These are phyloP conservation scores for Saturnispora sekii DNA, from an alignment of 805 yeast species.

Conservation along the genomic window DNA sequence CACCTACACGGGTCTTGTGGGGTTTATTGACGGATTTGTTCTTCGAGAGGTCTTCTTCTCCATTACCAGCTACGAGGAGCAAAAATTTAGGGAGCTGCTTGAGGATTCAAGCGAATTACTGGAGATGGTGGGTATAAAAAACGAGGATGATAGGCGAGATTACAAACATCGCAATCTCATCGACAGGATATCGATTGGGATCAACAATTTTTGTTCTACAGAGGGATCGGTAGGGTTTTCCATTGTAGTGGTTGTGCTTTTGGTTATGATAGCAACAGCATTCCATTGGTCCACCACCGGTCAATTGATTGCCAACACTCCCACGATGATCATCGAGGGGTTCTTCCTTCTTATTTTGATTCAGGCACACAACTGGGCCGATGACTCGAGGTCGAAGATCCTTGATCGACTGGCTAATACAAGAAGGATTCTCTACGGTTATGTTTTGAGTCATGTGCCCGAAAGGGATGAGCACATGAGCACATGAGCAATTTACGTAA, in stretches of 20 bases:
- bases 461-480: too few relatives aligned
- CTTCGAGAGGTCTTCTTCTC: slow-evolving; percentile 30
- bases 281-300: slow-evolving; percentile 32
- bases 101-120: slow-evolving; percentile 27
- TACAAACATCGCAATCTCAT: not conserved
- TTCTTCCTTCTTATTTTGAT: slow-evolving; percentile 31
- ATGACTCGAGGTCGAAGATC: slow-evolving; percentile 10
- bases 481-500: not conserved
- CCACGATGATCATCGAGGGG: slow-evolving; percentile 36
- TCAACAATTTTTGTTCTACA: slow-evolving; percentile 26
- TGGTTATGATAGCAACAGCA: slow-evolving; percentile 27
- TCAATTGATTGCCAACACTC: slow-evolving; percentile 32
- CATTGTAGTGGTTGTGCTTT: slow-evolving; percentile 21
- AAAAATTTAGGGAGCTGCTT: slow-evolving; percentile 21
- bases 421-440: slow-evolving; percentile 8
- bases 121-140: slow-evolving; percentile 17
- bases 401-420: slow-evolving; percentile 10
- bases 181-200: slow-evolving; percentile 14
- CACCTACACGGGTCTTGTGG: slow-evolving; percentile 36
- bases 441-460: slow-evolving; percentile 2
- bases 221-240: slow-evolving; percentile 26
- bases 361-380: slow-evolving; percentile 29
- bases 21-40: slow-evolving; percentile 35
- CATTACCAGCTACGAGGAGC: slow-evolving; percentile 15
- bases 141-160: slow-evolving; percentile 10